Evolutionary conservation across 345 rosid genomes (phyloP), one percentile per base, ranked within the genome.

Genomic region (Gynandropsis gynandra): DNA sequence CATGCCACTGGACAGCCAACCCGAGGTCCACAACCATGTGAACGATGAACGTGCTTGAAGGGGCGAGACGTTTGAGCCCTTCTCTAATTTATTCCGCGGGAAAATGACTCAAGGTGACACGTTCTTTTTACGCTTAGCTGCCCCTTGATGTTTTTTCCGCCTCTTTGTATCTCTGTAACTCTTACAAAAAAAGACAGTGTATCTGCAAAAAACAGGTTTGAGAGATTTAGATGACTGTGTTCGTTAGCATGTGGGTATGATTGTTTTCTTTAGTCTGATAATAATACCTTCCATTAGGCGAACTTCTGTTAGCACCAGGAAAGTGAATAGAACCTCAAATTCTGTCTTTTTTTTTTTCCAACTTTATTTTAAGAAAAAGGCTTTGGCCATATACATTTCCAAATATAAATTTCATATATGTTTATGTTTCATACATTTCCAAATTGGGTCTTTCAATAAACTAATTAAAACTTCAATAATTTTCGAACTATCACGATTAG

Each of bases 1-100:
- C 70, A 89, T 89, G 97, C 97, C 97, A 21, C 72, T 86, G 32
- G 96, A 90, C 37, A 87, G 89, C 68, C 98, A 90, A 62, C 52
- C 78, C 0, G 96, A 80, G 66, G 74, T 74, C 46, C 87, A 72
- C 1, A 83, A 78, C 59, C 89, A 83, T 33, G 65, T 76, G 59
- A 71, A 58, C 0, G 92, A 78, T 2, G 80, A 72, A 32, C 90
- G 33, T 1, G 74, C 89, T 7, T 85, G 79, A 79, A 56, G 32
- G 38, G 39, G 24, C 11, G 14, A 18, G n/a, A 2, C 10, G 40
- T 9, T 4, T 10, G 49, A 16, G 39, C 27, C 56, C 13, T 36
- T 50, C 13, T 2, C 29, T 24, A 38, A 64, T 64, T 56, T 43
- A 56, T 48, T 48, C 16, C 21, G 13, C 21, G 33, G 32, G 2